phyloP scores from a whole-genome alignment of 2,329 filamentous ascomycete species.

The Colletotrichum phormii region DNA sequence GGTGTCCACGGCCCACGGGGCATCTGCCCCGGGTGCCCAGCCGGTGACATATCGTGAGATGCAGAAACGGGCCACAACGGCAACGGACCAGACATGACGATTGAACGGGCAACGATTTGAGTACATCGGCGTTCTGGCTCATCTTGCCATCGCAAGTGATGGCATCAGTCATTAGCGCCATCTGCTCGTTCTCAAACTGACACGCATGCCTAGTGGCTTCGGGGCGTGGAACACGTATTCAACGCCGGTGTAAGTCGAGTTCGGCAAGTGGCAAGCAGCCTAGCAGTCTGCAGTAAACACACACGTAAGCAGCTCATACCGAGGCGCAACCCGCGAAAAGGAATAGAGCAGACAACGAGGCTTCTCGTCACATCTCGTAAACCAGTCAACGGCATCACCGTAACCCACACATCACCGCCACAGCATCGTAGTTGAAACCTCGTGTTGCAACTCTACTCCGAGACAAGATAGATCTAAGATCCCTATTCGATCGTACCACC shows the following conservation, averaged over 20 bases:
- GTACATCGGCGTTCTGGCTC: not conserved
- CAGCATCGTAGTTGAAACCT: not conserved
- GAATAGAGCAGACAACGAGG: not conserved
- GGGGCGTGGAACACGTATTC: not conserved
- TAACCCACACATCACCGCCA: not conserved
- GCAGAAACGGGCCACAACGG: not conserved
- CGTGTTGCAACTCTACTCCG: not conserved
- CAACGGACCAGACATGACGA: not conserved
- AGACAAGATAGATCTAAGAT: not conserved
- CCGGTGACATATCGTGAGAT: constrained; percentile 23
- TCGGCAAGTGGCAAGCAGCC: not conserved
- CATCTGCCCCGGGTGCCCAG: not conserved
- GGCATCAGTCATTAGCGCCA: not conserved
- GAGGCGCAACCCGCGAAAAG: not conserved
- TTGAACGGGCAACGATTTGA: not conserved
- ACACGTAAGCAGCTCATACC: not conserved
- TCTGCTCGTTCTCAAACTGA: not conserved
- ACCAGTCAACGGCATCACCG: not conserved
- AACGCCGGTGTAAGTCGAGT: not conserved
- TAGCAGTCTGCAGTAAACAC: not conserved
- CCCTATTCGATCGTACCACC: not conserved
- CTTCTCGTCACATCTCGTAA: not conserved
- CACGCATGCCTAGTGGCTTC: not conserved
- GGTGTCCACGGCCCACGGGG: not conserved
- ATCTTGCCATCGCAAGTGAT: not conserved